Conservation (phyloP, 169 alveolate genomes). For the Plasmodium adleri region DNA sequence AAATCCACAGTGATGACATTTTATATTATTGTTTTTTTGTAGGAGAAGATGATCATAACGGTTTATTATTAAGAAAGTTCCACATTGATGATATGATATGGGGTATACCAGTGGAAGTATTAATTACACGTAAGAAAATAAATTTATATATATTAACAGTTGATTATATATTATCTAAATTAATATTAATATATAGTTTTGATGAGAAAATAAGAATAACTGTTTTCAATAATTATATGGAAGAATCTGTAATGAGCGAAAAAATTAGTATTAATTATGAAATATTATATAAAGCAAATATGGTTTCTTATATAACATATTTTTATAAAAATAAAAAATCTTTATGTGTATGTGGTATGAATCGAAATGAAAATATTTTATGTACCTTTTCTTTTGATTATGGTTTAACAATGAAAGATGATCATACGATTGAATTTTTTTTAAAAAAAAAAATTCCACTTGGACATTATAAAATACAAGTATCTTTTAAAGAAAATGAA, state of each 20-base stretch:
- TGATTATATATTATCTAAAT: conserved; percentile 13
- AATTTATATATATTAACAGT: conserved; percentile 6
- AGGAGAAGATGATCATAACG: conserved; percentile 42
- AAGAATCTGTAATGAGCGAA: conserved; percentile 3
- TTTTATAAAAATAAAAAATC: conserved; percentile 34
- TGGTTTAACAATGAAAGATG: conserved; percentile 50
- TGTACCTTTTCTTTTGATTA: conserved; percentile 60
- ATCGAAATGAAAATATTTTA: conserved; percentile 18
- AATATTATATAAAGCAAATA: conserved; percentile 10
- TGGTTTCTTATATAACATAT: conserved; percentile 15
- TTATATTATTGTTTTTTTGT: conserved; percentile 42
- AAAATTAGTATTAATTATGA: conserved; percentile 29
- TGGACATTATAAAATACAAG: conserved; percentile 16
- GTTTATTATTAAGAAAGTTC: conserved; percentile 14
- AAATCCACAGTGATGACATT: not conserved
- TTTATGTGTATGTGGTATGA: conserved; percentile 27
- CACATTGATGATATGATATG: conserved; percentile 4
- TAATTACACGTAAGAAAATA: conserved; percentile 7
- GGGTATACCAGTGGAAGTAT: conserved; percentile 23
- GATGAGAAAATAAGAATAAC: conserved; percentile 20
- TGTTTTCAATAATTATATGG: conserved; percentile 40
- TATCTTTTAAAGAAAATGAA: conserved; percentile 5
- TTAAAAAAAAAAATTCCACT: conserved; percentile 29
- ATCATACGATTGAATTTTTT: conserved; percentile 18
- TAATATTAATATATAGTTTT: conserved; percentile 20